Evolutionary conservation across 805 yeast species (phyloP).

Genomic region (Schwanniomyces sp.): DNA sequence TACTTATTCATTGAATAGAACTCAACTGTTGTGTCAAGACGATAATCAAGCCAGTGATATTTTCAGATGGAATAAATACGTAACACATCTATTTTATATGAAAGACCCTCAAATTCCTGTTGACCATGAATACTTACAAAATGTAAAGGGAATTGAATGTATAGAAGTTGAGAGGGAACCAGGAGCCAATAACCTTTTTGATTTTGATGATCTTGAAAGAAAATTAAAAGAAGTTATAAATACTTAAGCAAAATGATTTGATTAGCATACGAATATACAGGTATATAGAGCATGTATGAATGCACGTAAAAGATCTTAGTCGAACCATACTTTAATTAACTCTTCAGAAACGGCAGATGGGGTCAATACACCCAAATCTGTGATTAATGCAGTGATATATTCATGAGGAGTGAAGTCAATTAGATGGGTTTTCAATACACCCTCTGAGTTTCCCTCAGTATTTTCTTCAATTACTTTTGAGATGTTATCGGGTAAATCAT

Average conservation of each 20-base stretch:
- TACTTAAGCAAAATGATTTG: not conserved
- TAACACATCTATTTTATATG: slow-evolving; percentile 66
- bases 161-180: slow-evolving; percentile 34
- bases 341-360: slow-evolving; percentile 99
- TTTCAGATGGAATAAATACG: slow-evolving; percentile 42
- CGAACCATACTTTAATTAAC: slow-evolving; percentile 97
- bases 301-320: slow-evolving; percentile 36
- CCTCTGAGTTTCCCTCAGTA: slow-evolving; percentile 19
- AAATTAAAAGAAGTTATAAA: slow-evolving; percentile 15
- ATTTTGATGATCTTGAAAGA: slow-evolving; percentile 39
- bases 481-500: slow-evolving; percentile 69
- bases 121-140: slow-evolving; percentile 38
- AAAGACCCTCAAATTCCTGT: slow-evolving; percentile 51
- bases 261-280: not conserved
- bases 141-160: slow-evolving; percentile 46
- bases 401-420: slow-evolving; percentile 96
- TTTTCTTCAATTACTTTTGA: slow-evolving; percentile 20
- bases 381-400: slow-evolving; percentile 89
- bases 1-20: slow-evolving; percentile 44
- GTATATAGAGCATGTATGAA: slow-evolving; percentile 1
- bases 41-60: slow-evolving; percentile 9
- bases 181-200: slow-evolving; percentile 29
- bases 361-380: slow-evolving; percentile 94
- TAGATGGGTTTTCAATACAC: slow-evolving; percentile 30
- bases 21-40: slow-evolving; percentile 9